Percentiles rank a stretch among this genome's conserved stretches.
These are phyloP conservation scores for Elaphomyces granulatus DNA, from an alignment of 495 filamentous ascomycete species.

Conservation along the genomic window DNA sequence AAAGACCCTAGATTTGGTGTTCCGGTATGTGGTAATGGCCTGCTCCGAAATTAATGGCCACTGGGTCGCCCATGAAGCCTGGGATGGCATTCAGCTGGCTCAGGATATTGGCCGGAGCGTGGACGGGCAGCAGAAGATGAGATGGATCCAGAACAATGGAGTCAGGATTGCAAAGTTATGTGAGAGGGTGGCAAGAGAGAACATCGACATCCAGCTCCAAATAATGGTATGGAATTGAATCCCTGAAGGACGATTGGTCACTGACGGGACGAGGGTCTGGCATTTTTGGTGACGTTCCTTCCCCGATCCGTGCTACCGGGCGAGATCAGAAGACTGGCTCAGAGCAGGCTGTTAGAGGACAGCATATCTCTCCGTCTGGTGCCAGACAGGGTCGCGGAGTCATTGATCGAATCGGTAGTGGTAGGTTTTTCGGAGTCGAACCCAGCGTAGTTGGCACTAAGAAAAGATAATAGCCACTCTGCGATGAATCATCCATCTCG, in stretches of 20 bases:
- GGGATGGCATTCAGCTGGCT: conserved; percentile 36
- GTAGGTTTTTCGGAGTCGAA: background rate
- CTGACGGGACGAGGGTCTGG: conserved; percentile 22
- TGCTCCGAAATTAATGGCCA: conserved; percentile 31
- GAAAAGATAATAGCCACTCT: background rate
- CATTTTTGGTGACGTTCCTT: conserved; percentile 22
- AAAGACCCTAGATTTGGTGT: conserved; percentile 42
- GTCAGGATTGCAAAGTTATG: conserved; percentile 36
- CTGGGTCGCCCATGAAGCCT: conserved; percentile 24
- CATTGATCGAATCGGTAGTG: background rate
- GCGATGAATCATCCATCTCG: background rate
- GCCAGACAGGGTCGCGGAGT: background rate
- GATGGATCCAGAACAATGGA: conserved; percentile 31
- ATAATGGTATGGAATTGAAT: conserved; percentile 23
- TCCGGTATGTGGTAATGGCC: conserved; percentile 36
- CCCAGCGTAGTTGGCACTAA: background rate
- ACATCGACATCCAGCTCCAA: conserved; percentile 27
- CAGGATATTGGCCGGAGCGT: conserved; percentile 33
- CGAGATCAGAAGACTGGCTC: conserved; percentile 14
- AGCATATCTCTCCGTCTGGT: background rate
- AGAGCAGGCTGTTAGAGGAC: conserved; percentile 16
- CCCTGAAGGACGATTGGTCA: conserved; percentile 1
- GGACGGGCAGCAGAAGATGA: conserved; percentile 21
- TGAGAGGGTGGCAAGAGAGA: conserved; percentile 31
- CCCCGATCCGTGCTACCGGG: conserved; percentile 11